Base-by-base conservation (phyloP, 1,284 basidiomycete species). In the Butyriboletus appendiculatus region DNA sequence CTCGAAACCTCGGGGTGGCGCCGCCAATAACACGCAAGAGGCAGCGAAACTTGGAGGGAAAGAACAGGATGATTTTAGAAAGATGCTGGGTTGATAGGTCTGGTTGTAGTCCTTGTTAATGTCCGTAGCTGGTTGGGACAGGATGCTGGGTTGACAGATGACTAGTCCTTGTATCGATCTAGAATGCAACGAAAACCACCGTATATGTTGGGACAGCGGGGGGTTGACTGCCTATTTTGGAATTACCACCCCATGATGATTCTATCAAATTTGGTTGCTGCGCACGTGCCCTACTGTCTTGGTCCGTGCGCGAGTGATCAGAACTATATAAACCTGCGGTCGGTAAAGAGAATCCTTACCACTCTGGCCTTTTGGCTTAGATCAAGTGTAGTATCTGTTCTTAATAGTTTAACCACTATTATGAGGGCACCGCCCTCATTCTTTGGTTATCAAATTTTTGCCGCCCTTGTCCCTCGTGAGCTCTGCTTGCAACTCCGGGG, bases 361-460 rank as follows among this genome's bases (percentile, higher is more conserved):
- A 88, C 88, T 92, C 85, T 92, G 90, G 86, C 90, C 90, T 88
- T 89, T 90, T 90, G 90, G 90, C 87, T 91, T 93, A 90, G 90
- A 91, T 90, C 89, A 92, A 92, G 90, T 92, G 90, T 92, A 92
- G 90, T 91, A 91, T 68, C 64, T 66, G 67, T 69, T 66, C 67
- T 69, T 66, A 62, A 68, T 62, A 62, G 61, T 66, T 66, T 65
- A 65, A 69, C 67, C 64, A 69, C 67, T 65, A 65, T 65, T 69
- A 66, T 69, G 64, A 49, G 45, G 63, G 64, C 67, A 66, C 53
- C 43, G 67, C 67, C 51, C 52, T 61, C 62, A 69, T 69, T 67
- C 3, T 69, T 43, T 68, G 64, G 67, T 66, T 69, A 66, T 66
- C 52, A 54, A 69, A 68, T 66, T 69, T 66, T 66, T 69, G 67